These are phyloP conservation scores for Schizophyllum amplum DNA, from an alignment of 1,284 basidiomycete species.

Conservation along the genomic window DNA sequence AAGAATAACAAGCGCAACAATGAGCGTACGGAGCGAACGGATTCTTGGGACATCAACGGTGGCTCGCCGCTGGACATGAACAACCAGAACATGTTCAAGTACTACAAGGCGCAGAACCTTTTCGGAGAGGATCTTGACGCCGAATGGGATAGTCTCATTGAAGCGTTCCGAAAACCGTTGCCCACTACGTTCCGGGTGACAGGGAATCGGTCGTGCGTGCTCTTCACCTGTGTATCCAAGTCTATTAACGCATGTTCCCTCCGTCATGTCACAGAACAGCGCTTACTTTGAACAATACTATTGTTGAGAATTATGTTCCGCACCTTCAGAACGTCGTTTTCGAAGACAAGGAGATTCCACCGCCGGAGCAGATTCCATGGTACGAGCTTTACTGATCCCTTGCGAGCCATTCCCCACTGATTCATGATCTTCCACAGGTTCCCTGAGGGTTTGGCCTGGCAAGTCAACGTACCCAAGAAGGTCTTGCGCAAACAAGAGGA, in stretches of 20 bases:
- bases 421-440: constrained; percentile 65
- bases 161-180: constrained; percentile 62
- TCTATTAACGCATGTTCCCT: neutral
- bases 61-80: constrained; percentile 41
- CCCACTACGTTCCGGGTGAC: constrained; percentile 96
- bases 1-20: neutral
- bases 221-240: constrained; percentile 1
- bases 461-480: constrained; percentile 88
- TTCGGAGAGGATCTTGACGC: constrained; percentile 37
- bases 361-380: constrained; percentile 87
- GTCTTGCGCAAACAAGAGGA: constrained; percentile 87
- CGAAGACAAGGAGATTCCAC: constrained; percentile 68
- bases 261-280: constrained; percentile 45
- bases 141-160: constrained; percentile 79
- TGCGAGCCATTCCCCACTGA: constrained; percentile 4
- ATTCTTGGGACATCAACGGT: neutral
- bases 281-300: constrained; percentile 62
- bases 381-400: constrained; percentile 23
- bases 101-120: constrained; percentile 74
- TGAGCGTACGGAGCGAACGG: neutral
- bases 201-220: constrained; percentile 73
- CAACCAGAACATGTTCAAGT: constrained; percentile 66
- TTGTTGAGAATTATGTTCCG: constrained; percentile 75
- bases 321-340: constrained; percentile 68
- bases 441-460: constrained; percentile 91